Base-by-base conservation (phyloP, 495 filamentous ascomycete genomes). In the Melanomma pulvis-pyrius region DNA sequence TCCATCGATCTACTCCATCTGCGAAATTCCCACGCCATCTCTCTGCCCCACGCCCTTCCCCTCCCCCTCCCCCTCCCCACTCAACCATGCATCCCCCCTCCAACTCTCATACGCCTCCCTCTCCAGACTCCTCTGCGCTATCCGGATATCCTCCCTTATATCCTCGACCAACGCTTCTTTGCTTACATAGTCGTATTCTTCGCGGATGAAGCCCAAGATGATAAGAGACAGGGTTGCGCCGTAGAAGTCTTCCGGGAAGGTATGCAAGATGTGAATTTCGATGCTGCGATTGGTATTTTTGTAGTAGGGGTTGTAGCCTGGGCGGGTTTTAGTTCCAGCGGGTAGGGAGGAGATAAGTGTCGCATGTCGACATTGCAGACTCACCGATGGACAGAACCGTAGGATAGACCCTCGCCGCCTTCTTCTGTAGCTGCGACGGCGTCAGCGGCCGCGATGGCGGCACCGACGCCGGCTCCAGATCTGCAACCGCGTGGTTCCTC, bases 181-280 rank as follows among this genome's bases (percentile, higher is more conserved):
- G 52, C 84, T 87, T 30, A 87, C 84, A 78, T 98, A 98, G 76
- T 98, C 92, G 71, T 84, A 87, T 74, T 98, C 94, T 12, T 89
- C 88, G 44, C 94, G 85, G 41, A 98, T 92, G 76, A 88, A 98
- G 17, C 94, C 94, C 59, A 92, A 74, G 63, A 98, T 84, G 24
- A 90, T 70, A 6, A 98, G 80, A 54, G 90, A 87, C 80, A 98
- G 88, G 53, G 83, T 80, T 7, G 82, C 84, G 48, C 82, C 88
- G 79, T 98, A 98, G 81, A 98, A 98, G 74, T 97, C 91, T 2
- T 73, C 77, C 65, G 32, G 78, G 80, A 87, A 96, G 63, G 63
- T 69, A 78, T 90, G 88, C 79, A 98, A 82, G 60, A 98, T 83
- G 77, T 98, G 93, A 67, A 97, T 93, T 83, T 98, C 94, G 78